Base-by-base conservation (phyloP, 768 basidiomycete genomes). In the Floccularia luteovirens region DNA sequence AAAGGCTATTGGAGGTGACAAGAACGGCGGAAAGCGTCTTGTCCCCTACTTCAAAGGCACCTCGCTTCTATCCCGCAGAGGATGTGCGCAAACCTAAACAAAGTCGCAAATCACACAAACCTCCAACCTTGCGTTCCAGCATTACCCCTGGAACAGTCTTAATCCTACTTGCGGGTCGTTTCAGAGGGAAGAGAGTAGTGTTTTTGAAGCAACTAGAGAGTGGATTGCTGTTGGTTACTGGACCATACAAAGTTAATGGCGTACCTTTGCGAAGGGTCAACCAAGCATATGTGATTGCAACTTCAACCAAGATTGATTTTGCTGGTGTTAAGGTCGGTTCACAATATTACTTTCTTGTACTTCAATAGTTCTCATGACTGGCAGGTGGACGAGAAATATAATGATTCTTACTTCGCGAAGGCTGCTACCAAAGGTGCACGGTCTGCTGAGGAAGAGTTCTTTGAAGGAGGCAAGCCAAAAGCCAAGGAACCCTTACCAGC, bases 251-350 rank as follows among this genome's bases (percentile, higher is more conserved):
- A 77, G 62, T 98, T 62, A 99, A 99, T 67, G 96, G 96, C 61
- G 94, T 99, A 33, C 96, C 96, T 52, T 76, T 99, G 62, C 79
- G 93, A 63, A 81, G 96, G 63, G 92, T 99, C 45, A 94, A 92
- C 74, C 94, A 97, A 72, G 91, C 96, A 41, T 99, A 99, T 61
- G 91, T 93, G 47, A 98, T 99, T 57, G 90, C 94, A 43, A 99
- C 96, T 43, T 92, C 92, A 42, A 97, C 96, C 52, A 90, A 83
- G 68, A 66, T 98, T 51, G 87, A 94, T 49, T 62, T 97, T 43
- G 74, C 69, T 20, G 74, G 69, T 43, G 68, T 88, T 61, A 76
- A 77, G 70, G 91, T 90, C 54, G 48, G 76, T 70, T 42, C 28
- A 25, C 20, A 38, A 3, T 32, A 46, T 39, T 41, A 24, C 34